A percentile compares a stretch with the other conserved stretches of the same genome.
Conservation (phyloP, 148 eudicot species). For the Rhododendron griersonianum region DNA sequence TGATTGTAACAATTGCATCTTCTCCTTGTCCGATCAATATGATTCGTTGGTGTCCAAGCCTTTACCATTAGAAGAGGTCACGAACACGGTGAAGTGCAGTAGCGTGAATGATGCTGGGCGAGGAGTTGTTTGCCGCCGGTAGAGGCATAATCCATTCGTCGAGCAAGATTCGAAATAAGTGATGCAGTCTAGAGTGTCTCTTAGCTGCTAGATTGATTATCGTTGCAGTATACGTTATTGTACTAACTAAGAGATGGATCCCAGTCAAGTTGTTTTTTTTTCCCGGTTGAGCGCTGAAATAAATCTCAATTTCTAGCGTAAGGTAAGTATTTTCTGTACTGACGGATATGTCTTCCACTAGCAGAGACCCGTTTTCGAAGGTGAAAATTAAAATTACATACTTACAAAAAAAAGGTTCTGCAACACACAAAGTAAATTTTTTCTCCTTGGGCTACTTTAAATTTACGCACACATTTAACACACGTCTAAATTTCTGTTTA, state of each 20-base stretch:
- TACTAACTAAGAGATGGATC: not conserved
- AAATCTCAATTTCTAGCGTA: not conserved
- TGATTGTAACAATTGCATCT: constrained; percentile 15
- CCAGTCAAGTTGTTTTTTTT: not conserved
- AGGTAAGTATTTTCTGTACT: not conserved
- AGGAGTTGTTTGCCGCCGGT: constrained; percentile 15
- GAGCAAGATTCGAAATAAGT: not conserved
- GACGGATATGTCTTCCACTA: not conserved
- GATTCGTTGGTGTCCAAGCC: not conserved
- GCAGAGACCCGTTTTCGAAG: no score
- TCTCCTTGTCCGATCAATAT: not conserved
- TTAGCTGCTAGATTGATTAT: not conserved
- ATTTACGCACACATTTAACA: no score
- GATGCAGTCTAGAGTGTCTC: not conserved
- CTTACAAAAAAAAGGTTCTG: no score
- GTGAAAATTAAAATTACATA: no score
- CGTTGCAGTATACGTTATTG: not conserved
- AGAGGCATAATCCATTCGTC: not conserved
- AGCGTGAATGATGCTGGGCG: constrained; percentile 2
- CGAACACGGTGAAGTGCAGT: constrained; percentile 2
- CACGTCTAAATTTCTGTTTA: no score
- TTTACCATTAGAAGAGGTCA: not conserved
- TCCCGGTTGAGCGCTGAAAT: not conserved
- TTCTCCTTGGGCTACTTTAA: no score
- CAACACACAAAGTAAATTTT: no score